Percentiles rank a stretch among this genome's conserved stretches.
These are phyloP conservation scores for Ogataea trehalophila DNA, from an alignment of 805 yeast species.

Conservation along the genomic window DNA sequence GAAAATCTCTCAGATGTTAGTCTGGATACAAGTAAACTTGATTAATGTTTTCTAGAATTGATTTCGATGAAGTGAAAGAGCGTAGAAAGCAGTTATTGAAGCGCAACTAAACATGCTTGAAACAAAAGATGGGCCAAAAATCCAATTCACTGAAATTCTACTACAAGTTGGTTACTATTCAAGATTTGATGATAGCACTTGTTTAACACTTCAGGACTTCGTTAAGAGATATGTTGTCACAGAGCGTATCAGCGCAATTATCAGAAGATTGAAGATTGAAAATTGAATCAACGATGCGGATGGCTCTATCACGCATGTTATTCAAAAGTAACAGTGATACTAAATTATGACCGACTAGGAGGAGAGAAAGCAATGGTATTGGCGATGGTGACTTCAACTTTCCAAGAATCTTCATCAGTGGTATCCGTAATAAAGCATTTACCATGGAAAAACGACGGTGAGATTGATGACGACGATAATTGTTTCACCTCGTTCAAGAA, in stretches of 20 bases:
- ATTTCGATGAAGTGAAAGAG: constrained; percentile 48
- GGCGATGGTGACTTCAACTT: not conserved
- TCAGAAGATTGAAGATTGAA: constrained; percentile 37
- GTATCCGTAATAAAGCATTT: constrained; percentile 1
- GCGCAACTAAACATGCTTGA: constrained; percentile 50
- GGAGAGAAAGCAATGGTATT: not conserved
- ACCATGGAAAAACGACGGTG: not conserved
- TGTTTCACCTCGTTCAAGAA: constrained; percentile 19
- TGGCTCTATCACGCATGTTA: constrained; percentile 44
- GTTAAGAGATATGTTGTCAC: constrained; percentile 56
- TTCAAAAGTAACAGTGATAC: constrained; percentile 29
- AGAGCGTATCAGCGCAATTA: constrained; percentile 49
- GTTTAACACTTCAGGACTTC: constrained; percentile 68
- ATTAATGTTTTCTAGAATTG: constrained; percentile 49
- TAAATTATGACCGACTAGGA: not conserved
- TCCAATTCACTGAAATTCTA: constrained; percentile 59
- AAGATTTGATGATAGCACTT: constrained; percentile 69
- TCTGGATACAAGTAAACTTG: constrained; percentile 49
- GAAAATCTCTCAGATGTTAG: constrained; percentile 53
- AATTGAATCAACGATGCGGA: constrained; percentile 42
- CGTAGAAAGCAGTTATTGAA: constrained; percentile 58
- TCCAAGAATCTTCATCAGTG: constrained; percentile 1
- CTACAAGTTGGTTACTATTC: constrained; percentile 71
- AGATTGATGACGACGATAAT: constrained; percentile 9
- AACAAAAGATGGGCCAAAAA: constrained; percentile 52